Conservation (phyloP, 2,329 filamentous ascomycete genomes). For the Scedosporium dehoogii region DNA sequence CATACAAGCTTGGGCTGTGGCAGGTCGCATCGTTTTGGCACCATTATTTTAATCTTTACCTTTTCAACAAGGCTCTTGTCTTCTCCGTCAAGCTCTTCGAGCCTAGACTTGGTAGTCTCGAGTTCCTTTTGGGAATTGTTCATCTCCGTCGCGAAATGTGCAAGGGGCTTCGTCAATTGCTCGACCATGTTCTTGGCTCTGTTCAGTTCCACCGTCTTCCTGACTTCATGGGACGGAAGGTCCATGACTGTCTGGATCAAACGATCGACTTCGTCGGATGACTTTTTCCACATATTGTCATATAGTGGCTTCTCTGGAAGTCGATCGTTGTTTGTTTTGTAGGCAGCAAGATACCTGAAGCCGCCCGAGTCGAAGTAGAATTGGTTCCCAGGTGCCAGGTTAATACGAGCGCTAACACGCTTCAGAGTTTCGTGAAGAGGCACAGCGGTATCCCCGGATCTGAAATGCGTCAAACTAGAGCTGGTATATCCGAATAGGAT, state of each 20-base stretch:
- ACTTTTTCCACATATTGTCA: not conserved
- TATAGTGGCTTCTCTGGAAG: not conserved
- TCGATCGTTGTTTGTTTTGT: not conserved
- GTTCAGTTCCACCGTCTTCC: too few relatives aligned
- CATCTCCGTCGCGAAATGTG: too few relatives aligned
- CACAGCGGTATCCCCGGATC: not conserved
- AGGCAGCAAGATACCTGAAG: not conserved
- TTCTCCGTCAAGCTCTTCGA: too few relatives aligned
- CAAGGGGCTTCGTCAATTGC: too few relatives aligned
- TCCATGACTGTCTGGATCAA: not conserved
- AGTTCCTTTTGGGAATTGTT: too few relatives aligned
- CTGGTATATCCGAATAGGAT: not conserved
- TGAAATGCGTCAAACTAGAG: not conserved
- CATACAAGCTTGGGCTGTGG: too few relatives aligned
- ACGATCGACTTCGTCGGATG: not conserved
- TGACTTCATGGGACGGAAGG: too few relatives aligned
- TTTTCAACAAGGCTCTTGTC: too few relatives aligned
- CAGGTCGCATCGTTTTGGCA: too few relatives aligned
- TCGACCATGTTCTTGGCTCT: too few relatives aligned
- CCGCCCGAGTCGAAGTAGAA: not conserved
- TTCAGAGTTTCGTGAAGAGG: not conserved
- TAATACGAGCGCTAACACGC: not conserved
- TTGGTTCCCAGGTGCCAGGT: not conserved
- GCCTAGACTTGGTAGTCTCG: too few relatives aligned
- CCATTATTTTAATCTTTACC: too few relatives aligned